These are phyloP conservation scores for Davidsoniella eucalypti DNA, from an alignment of 2,329 filamentous ascomycete species.

Conservation along the genomic window DNA sequence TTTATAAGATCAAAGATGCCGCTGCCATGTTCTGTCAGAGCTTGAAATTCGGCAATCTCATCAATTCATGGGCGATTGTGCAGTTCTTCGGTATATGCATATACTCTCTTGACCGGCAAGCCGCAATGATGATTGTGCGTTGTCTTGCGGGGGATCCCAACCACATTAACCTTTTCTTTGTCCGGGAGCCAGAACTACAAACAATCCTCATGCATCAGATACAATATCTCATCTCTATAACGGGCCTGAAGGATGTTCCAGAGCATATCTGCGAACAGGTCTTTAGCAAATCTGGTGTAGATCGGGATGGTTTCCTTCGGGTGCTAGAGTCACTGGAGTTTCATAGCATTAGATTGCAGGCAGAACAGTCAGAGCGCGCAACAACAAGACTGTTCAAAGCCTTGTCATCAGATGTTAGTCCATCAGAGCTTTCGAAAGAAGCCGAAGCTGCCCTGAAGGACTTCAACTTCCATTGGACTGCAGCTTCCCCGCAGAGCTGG, in stretches of 20 bases:
- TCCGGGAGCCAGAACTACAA: conserved; percentile 2
- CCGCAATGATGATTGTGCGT: conserved; percentile 11
- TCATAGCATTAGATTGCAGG: conserved; percentile 7
- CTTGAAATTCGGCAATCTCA: conserved; percentile 21
- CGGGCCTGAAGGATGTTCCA: conserved; percentile 2
- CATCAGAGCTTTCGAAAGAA: conserved; percentile 2
- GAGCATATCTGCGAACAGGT: neutral
- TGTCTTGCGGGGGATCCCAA: conserved; percentile 4
- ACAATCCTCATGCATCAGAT: conserved; percentile 13
- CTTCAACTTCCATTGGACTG: conserved; percentile 12
- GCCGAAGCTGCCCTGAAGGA: conserved; percentile 6
- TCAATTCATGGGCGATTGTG: conserved; percentile 21
- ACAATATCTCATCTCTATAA: conserved; percentile 12
- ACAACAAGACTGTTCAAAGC: neutral
- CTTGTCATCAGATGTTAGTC: neutral
- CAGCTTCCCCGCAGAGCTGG: conserved; percentile 13
- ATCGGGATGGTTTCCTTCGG: conserved; percentile 3
- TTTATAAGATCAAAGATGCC: conserved; percentile 29
- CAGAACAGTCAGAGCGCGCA: conserved; percentile 3
- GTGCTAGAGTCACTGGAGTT: conserved; percentile 2
- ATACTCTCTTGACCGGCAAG: conserved; percentile 21
- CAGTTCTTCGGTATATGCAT: conserved; percentile 28
- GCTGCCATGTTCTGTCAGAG: conserved; percentile 25
- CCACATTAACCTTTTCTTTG: conserved; percentile 7
- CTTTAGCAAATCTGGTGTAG: conserved; percentile 1